Percentiles rank a stretch among this genome's conserved stretches.
Conservation (phyloP, 495 filamentous ascomycete genomes). For the Aspergillus bridgeri region DNA sequence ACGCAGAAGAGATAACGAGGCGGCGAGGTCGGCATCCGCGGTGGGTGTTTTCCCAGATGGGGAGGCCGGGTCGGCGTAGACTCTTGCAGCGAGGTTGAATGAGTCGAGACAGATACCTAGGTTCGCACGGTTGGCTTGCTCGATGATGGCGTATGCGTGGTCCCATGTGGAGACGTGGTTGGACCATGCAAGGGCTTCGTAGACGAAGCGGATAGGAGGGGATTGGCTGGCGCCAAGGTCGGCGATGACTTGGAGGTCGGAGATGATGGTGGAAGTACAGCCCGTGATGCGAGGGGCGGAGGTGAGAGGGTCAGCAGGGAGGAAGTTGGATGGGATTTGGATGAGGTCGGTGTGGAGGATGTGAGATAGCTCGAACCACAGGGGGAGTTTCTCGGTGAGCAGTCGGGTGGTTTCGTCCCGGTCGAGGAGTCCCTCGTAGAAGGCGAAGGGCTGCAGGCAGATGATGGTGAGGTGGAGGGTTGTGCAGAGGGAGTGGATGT, state of each 20-base stretch:
- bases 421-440: conserved; percentile 74
- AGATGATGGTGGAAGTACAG: conserved; percentile 55
- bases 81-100: conserved; percentile 73
- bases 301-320: conserved; percentile 46
- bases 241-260: conserved; percentile 62
- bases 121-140: conserved; percentile 62
- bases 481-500: conserved; percentile 54
- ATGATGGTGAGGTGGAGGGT: conserved; percentile 58
- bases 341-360: conserved; percentile 66
- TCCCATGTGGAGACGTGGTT: conserved; percentile 74
- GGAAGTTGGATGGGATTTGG: conserved; percentile 70
- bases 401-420: conserved; percentile 53
- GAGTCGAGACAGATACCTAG: conserved; percentile 79
- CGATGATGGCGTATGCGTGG: conserved; percentile 64
- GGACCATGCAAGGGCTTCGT: conserved; percentile 74
- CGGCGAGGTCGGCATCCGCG: conserved; percentile 54
- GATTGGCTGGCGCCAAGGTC: conserved; percentile 54
- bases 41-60: conserved; percentile 51
- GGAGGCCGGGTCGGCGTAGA: conserved; percentile 67
- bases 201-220: conserved; percentile 66
- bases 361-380: conserved; percentile 67
- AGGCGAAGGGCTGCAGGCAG: conserved; percentile 74
- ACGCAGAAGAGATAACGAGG: conserved; percentile 56
- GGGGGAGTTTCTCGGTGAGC: conserved; percentile 55
- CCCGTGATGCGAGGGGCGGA: conserved; percentile 42